phyloP scores from a whole-genome alignment of 2,329 filamentous ascomycete genomes.

The Helminthosporium solani region DNA sequence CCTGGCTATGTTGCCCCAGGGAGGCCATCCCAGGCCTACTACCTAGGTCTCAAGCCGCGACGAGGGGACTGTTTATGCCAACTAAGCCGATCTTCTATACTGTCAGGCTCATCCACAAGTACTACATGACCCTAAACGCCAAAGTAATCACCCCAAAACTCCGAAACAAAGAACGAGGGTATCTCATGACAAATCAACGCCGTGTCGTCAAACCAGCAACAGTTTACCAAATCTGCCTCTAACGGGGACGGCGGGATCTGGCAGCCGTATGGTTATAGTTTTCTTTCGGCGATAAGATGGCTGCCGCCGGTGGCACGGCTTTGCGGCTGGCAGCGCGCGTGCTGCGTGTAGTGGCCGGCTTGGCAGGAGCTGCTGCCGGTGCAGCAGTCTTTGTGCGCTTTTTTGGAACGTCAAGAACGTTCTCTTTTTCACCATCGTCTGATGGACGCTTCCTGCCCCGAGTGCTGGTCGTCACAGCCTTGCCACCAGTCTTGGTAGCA shows the following conservation, averaged over 20 bases:
- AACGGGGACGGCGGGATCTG: constrained; percentile 4
- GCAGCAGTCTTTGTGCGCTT: constrained; percentile 7
- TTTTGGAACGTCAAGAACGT: constrained; percentile 8
- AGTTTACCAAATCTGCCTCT: constrained; percentile 1
- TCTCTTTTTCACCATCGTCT: constrained; percentile 11
- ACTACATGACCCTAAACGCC: not conserved
- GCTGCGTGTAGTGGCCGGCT: not conserved
- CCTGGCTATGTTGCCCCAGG: constrained; percentile 1
- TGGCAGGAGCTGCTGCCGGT: not conserved
- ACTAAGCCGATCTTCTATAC: not conserved
- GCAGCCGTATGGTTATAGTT: constrained; percentile 7
- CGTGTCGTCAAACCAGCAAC: not conserved
- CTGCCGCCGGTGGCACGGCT: not conserved
- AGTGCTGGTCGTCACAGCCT: constrained; percentile 4
- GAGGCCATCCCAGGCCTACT: constrained; percentile 1
- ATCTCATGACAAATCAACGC: constrained; percentile 1
- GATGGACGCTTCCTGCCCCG: constrained; percentile 11
- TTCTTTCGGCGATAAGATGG: constrained; percentile 10
- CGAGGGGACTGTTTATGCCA: not conserved
- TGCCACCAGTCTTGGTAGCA: not conserved
- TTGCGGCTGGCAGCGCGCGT: constrained; percentile 5
- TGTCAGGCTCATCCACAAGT: not conserved
- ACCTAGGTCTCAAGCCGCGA: constrained; percentile 3
- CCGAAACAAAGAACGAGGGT: not conserved
- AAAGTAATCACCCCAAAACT: not conserved